phyloP scores from a whole-genome alignment of 345 rosid genomes.

The Dovyalis caffra region DNA sequence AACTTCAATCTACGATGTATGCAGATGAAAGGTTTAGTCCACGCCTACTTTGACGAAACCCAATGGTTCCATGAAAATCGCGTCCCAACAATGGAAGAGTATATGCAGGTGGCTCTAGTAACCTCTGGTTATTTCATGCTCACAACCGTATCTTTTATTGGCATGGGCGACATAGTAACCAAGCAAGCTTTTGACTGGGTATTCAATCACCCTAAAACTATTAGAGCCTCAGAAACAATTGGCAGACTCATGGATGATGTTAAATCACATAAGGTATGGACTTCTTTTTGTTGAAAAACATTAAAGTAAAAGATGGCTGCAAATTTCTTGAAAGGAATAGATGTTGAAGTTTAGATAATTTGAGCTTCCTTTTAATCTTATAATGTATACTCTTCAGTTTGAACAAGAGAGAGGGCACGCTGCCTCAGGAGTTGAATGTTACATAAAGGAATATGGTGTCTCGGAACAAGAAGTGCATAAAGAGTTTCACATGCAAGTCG shows the following conservation, averaged over 20 bases:
- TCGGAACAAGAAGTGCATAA: not conserved
- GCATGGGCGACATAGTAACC: conserved; percentile 24
- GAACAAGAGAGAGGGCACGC: conserved; percentile 11
- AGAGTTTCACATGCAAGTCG: not conserved
- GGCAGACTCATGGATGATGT: conserved; percentile 36
- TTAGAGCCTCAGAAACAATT: conserved; percentile 15
- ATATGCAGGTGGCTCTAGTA: conserved; percentile 15
- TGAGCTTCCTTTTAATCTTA: not conserved
- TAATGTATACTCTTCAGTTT: not conserved
- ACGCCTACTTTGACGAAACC: conserved; percentile 29
- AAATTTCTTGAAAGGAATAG: not conserved
- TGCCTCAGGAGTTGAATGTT: not conserved
- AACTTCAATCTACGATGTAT: not conserved
- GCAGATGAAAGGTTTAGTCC: conserved; percentile 5
- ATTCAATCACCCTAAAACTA: conserved; percentile 1
- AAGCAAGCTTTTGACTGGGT: conserved; percentile 30
- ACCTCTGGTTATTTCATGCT: conserved; percentile 13
- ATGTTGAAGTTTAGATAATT: not conserved
- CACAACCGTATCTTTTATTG: conserved; percentile 14
- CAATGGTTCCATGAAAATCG: conserved; percentile 22
- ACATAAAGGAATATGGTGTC: conserved; percentile 1
- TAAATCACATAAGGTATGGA: conserved; percentile 6
- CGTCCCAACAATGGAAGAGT: conserved; percentile 31
- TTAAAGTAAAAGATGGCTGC: no score
- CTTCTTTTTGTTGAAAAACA: not conserved